Base-by-base conservation (phyloP, 2,329 filamentous ascomycete genomes). In the Pseudogymnoascus sp. region DNA sequence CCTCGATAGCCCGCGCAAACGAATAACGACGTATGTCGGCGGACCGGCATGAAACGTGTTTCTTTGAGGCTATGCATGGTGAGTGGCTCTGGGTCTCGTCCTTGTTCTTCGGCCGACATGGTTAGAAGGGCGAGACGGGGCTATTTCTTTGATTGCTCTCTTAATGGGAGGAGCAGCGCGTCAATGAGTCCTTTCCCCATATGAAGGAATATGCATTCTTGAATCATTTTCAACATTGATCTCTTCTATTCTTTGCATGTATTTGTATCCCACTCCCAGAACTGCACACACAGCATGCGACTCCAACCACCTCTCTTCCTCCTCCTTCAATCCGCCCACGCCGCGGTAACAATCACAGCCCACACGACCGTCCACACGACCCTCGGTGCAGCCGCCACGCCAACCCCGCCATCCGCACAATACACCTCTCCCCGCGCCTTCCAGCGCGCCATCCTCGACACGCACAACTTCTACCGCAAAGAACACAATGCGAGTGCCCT, bases 381-480 rank as follows among this genome's bases (percentile, higher is more conserved):
- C 28, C 4, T 33, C 28, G 28, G 47, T n/a, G 47, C 28, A 33
- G 47, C 28, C 3, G 25, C 47, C 3, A 20, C 28, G 4, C 47
- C 28, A 2, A 8, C 47, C 28, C 28, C 47, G 11, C 47, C 47
- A 14, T 53, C 47, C 18, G 18, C 47, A 18, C 20, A 58, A 18
- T 82, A 80, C 64, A 77, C 75, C 1, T 68, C 73, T n/a, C 68
- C 71, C 5, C 38, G 66, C 1, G 64, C 68, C 3, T 82, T 83
- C 71, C 65, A 75, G 60, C 68, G 72, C 12, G 79, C 82, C n/a
- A 73, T 89, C 22, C 78, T 91, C 60, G 80, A 83, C 70, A 80
- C 78, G 66, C 89, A 84, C 37, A 91, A 91, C 72, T 72, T 76
- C 57, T 90, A 87, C 75, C 84, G 88, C 20, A 64, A 66, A 6